phyloP scores from a whole-genome alignment of 2,329 filamentous ascomycete species.

The Lachnellula subtilissima region DNA sequence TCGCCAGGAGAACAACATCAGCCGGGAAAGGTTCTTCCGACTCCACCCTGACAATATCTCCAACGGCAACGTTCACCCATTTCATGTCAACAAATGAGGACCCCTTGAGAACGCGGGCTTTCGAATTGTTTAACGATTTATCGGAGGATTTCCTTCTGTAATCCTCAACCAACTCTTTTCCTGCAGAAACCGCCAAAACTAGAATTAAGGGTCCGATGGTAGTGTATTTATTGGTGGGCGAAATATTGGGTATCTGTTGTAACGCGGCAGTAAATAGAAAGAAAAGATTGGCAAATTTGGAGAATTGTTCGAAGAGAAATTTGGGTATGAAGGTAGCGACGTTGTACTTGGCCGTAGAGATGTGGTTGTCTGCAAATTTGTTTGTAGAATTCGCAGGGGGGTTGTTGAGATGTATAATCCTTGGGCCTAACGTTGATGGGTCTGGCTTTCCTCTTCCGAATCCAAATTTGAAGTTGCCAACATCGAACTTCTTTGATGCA shows the following conservation, averaged over 20 bases:
- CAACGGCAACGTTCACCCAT: conserved; percentile 91
- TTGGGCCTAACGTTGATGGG: conserved; percentile 83
- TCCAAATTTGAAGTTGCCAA: conserved; percentile 84
- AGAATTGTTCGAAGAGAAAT: conserved; percentile 97
- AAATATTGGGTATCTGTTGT: conserved; percentile 92
- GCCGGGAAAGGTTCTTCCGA: conserved; percentile 94
- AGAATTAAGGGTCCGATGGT: conserved; percentile 92
- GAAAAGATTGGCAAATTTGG: conserved; percentile 98
- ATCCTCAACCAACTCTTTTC: conserved; percentile 92
- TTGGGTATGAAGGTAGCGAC: conserved; percentile 88
- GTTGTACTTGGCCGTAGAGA: conserved; percentile 98
- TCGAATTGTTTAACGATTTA: conserved; percentile 80
- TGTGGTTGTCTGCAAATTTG: conserved; percentile 93
- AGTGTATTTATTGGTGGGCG: conserved; percentile 91
- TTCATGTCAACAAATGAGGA: conserved; percentile 80
- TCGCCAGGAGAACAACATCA: conserved; percentile 85
- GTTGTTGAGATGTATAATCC: conserved; percentile 95
- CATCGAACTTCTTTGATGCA: conserved; percentile 54
- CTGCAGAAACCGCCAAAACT: conserved; percentile 88
- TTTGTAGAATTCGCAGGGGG: conserved; percentile 82
- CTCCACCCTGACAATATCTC: conserved; percentile 87
- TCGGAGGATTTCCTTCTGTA: conserved; percentile 86
- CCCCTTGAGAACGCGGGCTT: conserved; percentile 75
- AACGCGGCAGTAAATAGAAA: conserved; percentile 95
- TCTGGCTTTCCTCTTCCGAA: conserved; percentile 82